These are phyloP conservation scores for Blastobotrys buckinghamii DNA, from an alignment of 1,139 yeast species.

Conservation along the genomic window DNA sequence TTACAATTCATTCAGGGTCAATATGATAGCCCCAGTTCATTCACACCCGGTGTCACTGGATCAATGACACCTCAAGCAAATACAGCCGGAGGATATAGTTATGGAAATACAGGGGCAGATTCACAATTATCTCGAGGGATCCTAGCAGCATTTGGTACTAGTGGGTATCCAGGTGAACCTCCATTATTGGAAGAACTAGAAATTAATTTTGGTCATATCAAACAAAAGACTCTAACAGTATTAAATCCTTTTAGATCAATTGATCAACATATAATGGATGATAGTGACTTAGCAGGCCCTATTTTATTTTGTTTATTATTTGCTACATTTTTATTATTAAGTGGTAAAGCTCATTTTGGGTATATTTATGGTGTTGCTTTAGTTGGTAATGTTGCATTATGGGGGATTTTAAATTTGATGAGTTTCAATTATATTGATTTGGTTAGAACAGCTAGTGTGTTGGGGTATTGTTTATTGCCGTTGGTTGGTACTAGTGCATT, in stretches of 20 bases:
- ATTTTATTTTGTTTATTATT: slow-evolving; percentile 79
- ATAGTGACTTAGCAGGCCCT: slow-evolving; percentile 95
- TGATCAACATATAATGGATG: slow-evolving; percentile 74
- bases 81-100: slow-evolving; percentile 15
- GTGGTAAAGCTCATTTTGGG: slow-evolving; percentile 95
- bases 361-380: slow-evolving; percentile 95
- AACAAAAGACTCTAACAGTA: slow-evolving; percentile 78
- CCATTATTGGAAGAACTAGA: slow-evolving; percentile 91
- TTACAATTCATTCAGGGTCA: slow-evolving; percentile 33
- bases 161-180: slow-evolving; percentile 92
- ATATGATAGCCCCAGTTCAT: slow-evolving; percentile 16
- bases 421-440: slow-evolving; percentile 56
- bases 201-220: slow-evolving; percentile 83
- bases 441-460: slow-evolving; percentile 76
- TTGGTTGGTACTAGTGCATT: slow-evolving; percentile 71
- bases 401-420: slow-evolving; percentile 82
- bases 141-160: slow-evolving; percentile 86
- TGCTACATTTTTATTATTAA: slow-evolving; percentile 73
- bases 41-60: slow-evolving; percentile 18
- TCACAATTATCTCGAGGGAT: slow-evolving; percentile 63
- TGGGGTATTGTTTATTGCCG: slow-evolving; percentile 92
- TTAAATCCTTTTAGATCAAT: slow-evolving; percentile 67
- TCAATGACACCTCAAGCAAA: slow-evolving; percentile 20
- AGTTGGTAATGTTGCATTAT: slow-evolving; percentile 82
- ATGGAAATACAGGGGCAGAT: slow-evolving; percentile 33